Percentiles rank a stretch among this genome's conserved stretches.
phyloP scores from a whole-genome alignment of 345 rosid species.

The Brassica incana region DNA sequence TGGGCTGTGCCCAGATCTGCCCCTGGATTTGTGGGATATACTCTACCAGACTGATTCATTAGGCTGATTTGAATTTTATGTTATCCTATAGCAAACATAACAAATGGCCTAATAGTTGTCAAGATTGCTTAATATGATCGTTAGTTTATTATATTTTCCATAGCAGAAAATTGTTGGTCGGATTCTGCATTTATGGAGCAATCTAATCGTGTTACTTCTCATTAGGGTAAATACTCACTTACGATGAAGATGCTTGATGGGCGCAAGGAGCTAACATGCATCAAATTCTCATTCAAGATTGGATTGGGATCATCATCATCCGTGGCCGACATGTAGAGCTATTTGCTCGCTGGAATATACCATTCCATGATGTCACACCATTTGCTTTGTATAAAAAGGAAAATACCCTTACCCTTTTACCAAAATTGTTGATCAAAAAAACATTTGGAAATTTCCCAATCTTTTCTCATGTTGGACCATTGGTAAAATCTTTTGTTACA shows the following conservation, averaged over 20 bases:
- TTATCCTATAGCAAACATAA: background rate
- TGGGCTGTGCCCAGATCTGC: background rate
- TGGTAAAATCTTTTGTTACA: background rate
- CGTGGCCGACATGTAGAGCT: constrained; percentile 53
- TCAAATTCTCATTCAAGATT: constrained; percentile 66
- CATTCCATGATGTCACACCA: background rate
- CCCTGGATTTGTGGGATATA: background rate
- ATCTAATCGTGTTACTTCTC: background rate
- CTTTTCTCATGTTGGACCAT: constrained; percentile 14
- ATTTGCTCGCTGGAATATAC: background rate
- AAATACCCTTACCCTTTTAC: background rate
- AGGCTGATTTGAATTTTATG: background rate
- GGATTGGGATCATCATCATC: constrained; percentile 55
- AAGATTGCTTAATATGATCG: constrained; percentile 4
- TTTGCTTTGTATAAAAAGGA: constrained; percentile 20
- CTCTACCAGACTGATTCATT: background rate
- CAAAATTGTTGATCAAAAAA: constrained; percentile 17
- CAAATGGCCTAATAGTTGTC: background rate
- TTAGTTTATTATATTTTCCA: background rate
- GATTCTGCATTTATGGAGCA: background rate
- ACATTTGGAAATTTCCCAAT: background rate
- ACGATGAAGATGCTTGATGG: constrained; percentile 80
- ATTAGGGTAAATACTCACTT: constrained; percentile 88
- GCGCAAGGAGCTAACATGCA: constrained; percentile 69
- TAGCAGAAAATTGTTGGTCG: background rate